A percentile compares a stretch with the other conserved stretches of the same genome.
phyloP scores from a whole-genome alignment of 352 stramenopile genomes.

The Phytophthora cryptogea region DNA sequence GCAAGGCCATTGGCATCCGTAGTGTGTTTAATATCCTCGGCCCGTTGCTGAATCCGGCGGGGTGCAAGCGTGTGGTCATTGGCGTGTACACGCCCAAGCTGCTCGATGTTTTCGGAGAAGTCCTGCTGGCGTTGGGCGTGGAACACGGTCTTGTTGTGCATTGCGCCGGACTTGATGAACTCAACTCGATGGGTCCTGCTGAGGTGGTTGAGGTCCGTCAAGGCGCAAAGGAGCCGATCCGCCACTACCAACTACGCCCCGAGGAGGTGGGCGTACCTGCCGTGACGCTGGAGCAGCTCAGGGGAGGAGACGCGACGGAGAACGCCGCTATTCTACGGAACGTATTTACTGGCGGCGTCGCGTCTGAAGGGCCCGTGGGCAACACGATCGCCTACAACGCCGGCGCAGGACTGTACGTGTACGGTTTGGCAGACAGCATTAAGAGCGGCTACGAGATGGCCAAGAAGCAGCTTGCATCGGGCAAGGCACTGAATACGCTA shows the following conservation, averaged over 20 bases:
- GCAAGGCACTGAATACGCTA: constrained; percentile 63
- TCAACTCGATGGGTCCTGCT: constrained; percentile 93
- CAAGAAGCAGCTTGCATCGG: constrained; percentile 67
- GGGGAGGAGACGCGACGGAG: constrained; percentile 94
- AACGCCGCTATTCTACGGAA: constrained; percentile 95
- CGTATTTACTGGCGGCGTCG: constrained; percentile 81
- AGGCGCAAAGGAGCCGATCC: constrained; percentile 41
- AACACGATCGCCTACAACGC: constrained; percentile 99
- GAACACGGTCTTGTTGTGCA: constrained; percentile 99
- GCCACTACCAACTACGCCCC: constrained; percentile 48
- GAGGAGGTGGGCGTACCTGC: constrained; percentile 88
- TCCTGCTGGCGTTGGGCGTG: constrained; percentile 91
- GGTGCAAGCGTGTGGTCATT: constrained; percentile 96
- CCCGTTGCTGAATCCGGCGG: constrained; percentile 97
- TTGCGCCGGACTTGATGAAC: constrained; percentile 98
- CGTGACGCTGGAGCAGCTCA: constrained; percentile 94
- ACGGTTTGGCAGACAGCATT: constrained; percentile 90
- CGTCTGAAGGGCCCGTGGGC: constrained; percentile 93
- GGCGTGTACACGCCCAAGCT: constrained; percentile 97
- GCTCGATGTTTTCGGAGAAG: constrained; percentile 83
- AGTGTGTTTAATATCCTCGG: constrained; percentile 99
- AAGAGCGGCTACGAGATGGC: constrained; percentile 89
- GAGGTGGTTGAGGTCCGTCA: constrained; percentile 82
- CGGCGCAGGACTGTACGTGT: constrained; percentile 97
- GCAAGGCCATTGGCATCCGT: constrained; percentile 95